phyloP scores from a whole-genome alignment of 306 rosid species.

The Acacia confusa region DNA sequence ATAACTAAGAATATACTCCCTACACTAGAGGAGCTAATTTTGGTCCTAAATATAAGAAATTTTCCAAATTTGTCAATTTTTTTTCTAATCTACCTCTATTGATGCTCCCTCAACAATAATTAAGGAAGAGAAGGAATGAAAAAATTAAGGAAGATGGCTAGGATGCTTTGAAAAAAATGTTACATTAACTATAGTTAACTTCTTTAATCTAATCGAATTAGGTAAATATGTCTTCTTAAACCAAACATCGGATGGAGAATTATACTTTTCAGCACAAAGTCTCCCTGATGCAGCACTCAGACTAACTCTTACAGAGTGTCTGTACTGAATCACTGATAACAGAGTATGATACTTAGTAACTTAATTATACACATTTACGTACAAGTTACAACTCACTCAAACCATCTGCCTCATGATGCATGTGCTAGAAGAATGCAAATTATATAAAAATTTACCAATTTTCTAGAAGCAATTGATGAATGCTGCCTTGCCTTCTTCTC shows the following conservation, averaged over 20 bases:
- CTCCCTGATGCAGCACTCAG: constrained; percentile 13
- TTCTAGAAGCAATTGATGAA: constrained; percentile 41
- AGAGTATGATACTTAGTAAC: constrained; percentile 1
- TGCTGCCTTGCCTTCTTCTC: constrained; percentile 51
- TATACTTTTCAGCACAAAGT: constrained; percentile 6
- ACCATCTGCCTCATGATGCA: constrained; percentile 5
- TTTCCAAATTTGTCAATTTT: no score
- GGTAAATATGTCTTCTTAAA: no score
- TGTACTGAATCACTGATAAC: not conserved
- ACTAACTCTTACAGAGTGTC: not conserved
- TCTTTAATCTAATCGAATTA: no score
- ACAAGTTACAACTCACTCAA: constrained; percentile 6
- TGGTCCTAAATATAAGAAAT: no score
- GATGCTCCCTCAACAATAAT: no score
- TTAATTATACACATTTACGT: not conserved
- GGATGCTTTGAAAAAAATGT: no score
- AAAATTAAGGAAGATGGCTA: no score
- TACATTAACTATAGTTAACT: no score
- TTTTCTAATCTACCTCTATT: no score
- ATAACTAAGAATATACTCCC: not conserved
- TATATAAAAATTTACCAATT: constrained; percentile 38
- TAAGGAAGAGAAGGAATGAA: no score
- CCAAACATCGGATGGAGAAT: not conserved
- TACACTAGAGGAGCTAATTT: no score
- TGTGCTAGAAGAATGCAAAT: constrained; percentile 12